Conservation (phyloP, 371 early-diverging fungal genomes). For the Apophysomyces sp. region DNA sequence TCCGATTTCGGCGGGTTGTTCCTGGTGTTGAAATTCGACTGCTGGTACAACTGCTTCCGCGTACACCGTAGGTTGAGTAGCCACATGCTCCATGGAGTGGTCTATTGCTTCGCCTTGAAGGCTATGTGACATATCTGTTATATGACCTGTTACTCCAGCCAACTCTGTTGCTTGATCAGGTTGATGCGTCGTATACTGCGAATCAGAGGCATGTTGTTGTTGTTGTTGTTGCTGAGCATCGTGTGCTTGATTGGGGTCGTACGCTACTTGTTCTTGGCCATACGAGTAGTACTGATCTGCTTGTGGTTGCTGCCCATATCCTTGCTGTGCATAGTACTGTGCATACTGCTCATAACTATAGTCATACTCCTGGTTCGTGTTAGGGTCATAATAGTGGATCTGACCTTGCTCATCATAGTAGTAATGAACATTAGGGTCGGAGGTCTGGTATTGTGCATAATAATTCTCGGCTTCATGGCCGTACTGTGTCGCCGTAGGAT, state of each 20-base stretch:
- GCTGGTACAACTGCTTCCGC: background rate
- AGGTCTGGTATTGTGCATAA: constrained; percentile 16
- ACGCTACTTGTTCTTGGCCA: background rate
- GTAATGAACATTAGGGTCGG: constrained; percentile 38
- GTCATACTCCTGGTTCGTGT: constrained; percentile 35
- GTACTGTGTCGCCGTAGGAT: background rate
- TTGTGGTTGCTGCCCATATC: constrained; percentile 1
- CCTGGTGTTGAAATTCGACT: background rate
- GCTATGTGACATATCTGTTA: background rate
- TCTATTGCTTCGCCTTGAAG: background rate
- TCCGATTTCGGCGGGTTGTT: background rate
- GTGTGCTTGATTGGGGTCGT: background rate
- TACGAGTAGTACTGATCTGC: background rate
- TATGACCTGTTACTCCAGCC: background rate
- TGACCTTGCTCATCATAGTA: constrained; percentile 39
- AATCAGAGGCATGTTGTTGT: background rate
- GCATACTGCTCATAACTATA: constrained; percentile 27
- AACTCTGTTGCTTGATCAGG: background rate
- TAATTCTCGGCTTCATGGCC: background rate
- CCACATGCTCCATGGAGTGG: background rate
- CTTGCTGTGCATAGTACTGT: constrained; percentile 23
- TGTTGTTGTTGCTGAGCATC: background rate
- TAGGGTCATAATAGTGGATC: constrained; percentile 39
- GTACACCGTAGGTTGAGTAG: background rate
- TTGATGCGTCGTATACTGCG: background rate